Conservation (phyloP, 805 yeast genomes). For the Yueomyces sinensis region DNA sequence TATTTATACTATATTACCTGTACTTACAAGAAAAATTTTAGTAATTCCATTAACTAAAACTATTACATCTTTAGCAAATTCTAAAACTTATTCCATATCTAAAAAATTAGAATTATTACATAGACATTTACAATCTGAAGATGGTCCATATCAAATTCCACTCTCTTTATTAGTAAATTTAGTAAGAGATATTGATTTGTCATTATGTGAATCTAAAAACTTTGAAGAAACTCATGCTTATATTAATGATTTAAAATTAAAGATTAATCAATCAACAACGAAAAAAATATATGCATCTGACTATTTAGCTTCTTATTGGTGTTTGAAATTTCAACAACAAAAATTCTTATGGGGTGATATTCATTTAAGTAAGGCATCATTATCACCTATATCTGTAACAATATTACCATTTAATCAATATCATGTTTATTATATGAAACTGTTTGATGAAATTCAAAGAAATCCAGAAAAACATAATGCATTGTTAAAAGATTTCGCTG, state of each 20-base stretch:
- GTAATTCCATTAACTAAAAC: constrained; percentile 24
- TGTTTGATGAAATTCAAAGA: constrained; percentile 2
- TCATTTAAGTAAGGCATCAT: constrained; percentile 19
- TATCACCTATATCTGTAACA: constrained; percentile 31
- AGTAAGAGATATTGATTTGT: constrained; percentile 23
- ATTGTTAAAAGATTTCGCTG: neutral
- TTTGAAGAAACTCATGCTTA: constrained; percentile 1
- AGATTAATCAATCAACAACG: neutral
- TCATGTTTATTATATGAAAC: constrained; percentile 20
- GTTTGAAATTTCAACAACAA: constrained; percentile 34
- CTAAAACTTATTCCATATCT: constrained; percentile 26
- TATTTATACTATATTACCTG: constrained; percentile 21
- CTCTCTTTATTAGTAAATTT: constrained; percentile 17
- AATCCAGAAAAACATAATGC: constrained; percentile 16
- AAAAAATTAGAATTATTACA: constrained; percentile 35
- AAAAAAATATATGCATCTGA: constrained; percentile 13
- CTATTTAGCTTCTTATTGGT: constrained; percentile 34
- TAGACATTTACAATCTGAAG: constrained; percentile 28
- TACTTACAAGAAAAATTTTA: constrained; percentile 20
- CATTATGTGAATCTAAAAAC: neutral
- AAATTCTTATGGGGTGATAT: constrained; percentile 31
- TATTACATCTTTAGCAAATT: constrained; percentile 30
- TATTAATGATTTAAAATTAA: neutral
- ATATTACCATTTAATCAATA: constrained; percentile 30
- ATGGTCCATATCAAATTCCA: constrained; percentile 30